Conservation (phyloP, 306 rosid genomes). For the Rubus idaeus region DNA sequence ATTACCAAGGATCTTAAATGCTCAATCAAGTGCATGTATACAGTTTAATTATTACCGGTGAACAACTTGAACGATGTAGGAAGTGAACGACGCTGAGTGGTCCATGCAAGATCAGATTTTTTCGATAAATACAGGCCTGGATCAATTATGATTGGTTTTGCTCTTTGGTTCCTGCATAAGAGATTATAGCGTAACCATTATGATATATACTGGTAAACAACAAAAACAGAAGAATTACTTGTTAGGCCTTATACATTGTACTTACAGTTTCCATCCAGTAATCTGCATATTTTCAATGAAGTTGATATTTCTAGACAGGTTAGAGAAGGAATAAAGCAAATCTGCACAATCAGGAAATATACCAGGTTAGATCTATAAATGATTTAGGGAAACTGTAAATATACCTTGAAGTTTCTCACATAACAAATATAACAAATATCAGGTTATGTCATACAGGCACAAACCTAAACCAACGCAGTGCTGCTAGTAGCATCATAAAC, state of each 20-base stretch:
- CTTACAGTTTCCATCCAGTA: constrained; percentile 93
- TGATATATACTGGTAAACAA: neutral
- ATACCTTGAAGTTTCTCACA: neutral
- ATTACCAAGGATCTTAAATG: neutral
- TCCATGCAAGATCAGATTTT: constrained; percentile 77
- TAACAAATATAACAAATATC: neutral
- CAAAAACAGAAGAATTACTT: neutral
- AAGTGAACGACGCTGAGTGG: constrained; percentile 83
- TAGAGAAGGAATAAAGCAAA: constrained; percentile 84
- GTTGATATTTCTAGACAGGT: constrained; percentile 75
- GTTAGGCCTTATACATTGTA: constrained; percentile 13
- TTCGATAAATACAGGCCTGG: constrained; percentile 61
- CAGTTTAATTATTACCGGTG: constrained; percentile 51
- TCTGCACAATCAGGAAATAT: constrained; percentile 51
- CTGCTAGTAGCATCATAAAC: neutral
- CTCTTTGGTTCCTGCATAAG: constrained; percentile 80
- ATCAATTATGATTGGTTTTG: constrained; percentile 78
- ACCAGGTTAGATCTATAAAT: constrained; percentile 15
- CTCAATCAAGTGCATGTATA: neutral
- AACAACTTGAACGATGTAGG: constrained; percentile 81
- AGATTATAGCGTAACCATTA: constrained; percentile 11
- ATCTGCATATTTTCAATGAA: constrained; percentile 77
- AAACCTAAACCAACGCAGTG: neutral
- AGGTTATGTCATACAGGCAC: neutral
- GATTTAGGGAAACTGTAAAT: neutral